Evolutionary conservation across 1,139 yeast species (phyloP).

Genomic region (Magnusiomyces magnusii): DNA sequence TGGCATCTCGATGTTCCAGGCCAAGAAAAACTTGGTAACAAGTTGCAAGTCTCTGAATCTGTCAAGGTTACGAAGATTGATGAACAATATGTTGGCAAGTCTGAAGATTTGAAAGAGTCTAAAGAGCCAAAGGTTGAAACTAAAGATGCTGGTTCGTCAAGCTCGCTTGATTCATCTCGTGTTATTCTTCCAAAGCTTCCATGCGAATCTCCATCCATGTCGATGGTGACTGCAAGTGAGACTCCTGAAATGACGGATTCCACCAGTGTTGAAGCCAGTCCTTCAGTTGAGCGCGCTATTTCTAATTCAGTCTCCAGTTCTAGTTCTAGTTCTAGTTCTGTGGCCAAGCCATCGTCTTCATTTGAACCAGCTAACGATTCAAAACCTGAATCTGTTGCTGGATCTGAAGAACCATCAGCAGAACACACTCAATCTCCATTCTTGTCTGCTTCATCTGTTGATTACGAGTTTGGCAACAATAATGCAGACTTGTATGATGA

Average conservation of each 20-base stretch:
- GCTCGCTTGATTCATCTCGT: conserved; percentile 16
- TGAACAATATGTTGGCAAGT: too few species aligned
- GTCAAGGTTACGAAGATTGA: conserved; percentile 13
- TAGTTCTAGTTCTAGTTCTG: too few species aligned
- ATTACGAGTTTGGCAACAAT: not conserved
- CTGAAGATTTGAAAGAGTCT: too few species aligned
- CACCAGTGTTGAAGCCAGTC: not conserved
- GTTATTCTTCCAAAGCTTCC: conserved; percentile 24
- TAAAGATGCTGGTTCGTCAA: not conserved
- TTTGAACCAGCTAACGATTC: not conserved
- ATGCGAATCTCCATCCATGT: conserved; percentile 18
- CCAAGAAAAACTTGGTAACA: not conserved
- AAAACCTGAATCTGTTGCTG: not conserved
- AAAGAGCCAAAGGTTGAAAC: not conserved
- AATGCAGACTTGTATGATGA: too few species aligned
- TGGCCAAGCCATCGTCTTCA: too few species aligned
- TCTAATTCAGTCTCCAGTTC: not conserved
- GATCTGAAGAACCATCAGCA: too few species aligned
- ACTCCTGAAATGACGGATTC: not conserved
- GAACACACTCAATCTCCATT: not conserved
- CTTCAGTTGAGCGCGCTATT: not conserved
- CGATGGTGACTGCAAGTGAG: conserved; percentile 5
- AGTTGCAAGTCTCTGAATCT: not conserved
- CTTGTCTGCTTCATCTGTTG: not conserved
- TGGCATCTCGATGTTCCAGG: not conserved